These are phyloP conservation scores for Penicillium sclerotigenum DNA, from an alignment of 2,329 filamentous ascomycete genomes.

Conservation along the genomic window DNA sequence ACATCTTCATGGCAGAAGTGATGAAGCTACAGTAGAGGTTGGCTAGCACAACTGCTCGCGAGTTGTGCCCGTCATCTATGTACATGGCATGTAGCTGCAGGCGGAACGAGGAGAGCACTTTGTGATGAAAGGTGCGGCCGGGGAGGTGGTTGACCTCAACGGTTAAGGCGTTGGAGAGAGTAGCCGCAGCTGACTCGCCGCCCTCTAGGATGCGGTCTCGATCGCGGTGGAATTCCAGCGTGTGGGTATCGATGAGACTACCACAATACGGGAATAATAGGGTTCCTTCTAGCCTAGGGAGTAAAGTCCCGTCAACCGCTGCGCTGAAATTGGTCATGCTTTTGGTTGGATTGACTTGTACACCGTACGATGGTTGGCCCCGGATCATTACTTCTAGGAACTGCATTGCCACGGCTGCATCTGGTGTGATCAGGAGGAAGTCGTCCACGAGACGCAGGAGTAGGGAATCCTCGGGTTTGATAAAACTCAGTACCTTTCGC, in stretches of 20 bases:
- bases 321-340: conserved; percentile 81
- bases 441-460: conserved; percentile 86
- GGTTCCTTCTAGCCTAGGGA: conserved; percentile 50
- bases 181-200: conserved; percentile 52
- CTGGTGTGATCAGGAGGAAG: conserved; percentile 80
- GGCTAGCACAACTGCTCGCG: conserved; percentile 61
- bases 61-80: conserved; percentile 66
- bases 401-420: conserved; percentile 60
- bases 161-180: conserved; percentile 69
- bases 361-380: conserved; percentile 76
- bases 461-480: conserved; percentile 59
- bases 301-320: conserved; percentile 50
- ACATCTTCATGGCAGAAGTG: conserved; percentile 74
- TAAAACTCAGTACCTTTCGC: conserved; percentile 63
- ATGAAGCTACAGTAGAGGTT: conserved; percentile 73
- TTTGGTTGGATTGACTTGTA: conserved; percentile 72
- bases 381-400: conserved; percentile 80
- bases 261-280: conserved; percentile 82
- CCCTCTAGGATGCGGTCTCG: conserved; percentile 49
- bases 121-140: conserved; percentile 75
- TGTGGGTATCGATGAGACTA: conserved; percentile 68
- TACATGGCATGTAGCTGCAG: conserved; percentile 68
- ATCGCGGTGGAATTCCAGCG: conserved; percentile 72
- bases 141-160: conserved; percentile 71
- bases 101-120: conserved; percentile 72